Evolutionary conservation across 768 basidiomycete genomes (phyloP), one percentile per base, ranked within the genome.

Genomic region (Termitomyces sp.): DNA sequence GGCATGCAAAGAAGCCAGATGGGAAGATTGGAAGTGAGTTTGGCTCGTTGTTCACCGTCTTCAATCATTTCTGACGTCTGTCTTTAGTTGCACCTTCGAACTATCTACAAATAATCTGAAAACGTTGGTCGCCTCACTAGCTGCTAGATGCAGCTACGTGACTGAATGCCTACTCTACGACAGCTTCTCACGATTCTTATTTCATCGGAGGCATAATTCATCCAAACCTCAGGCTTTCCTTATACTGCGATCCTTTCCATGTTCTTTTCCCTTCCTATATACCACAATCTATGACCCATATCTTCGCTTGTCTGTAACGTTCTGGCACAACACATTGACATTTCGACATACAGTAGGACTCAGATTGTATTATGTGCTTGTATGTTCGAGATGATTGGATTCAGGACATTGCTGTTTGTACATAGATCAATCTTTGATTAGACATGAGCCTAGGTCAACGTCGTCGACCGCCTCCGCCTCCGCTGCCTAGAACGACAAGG

Each of bases 1-100:
- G 93, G 93, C 91, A 92, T 67, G 89, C 91, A 36, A 86, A 75
- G 67, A 94, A 89, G 73, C 65, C 79, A 18, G 93, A 95, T 69
- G 93, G 91, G 53, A 69, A 77, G 44, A 67, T 84, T 63, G 91
- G 91, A 77, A 93, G 91, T 92, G 70, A 74, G 91, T 86, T 1
- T 53, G 37, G 37, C 3, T 39, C 8, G 14, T n/a, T 47, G n/a
- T 43, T 58, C 20, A 45, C 42, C 12, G 39, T 37, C 16, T 18
- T 7, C 42, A 43, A 45, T 30, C 53, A 20, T 50, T 60, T 33
- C 30, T 62, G 44, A 57, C 68, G 42, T 66, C 26, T 30, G 4
- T 53, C 57, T 52, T 14, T 69, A 92, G 89, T 92, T 69, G 89
- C 89, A 55, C 90, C 90, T 57, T 91, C 91, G 62, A 92, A 92